Evolutionary conservation across 495 filamentous ascomycete genomes (phyloP), one percentile per base, ranked within the genome.

Genomic region (Friedmanniomyces endolithicus): DNA sequence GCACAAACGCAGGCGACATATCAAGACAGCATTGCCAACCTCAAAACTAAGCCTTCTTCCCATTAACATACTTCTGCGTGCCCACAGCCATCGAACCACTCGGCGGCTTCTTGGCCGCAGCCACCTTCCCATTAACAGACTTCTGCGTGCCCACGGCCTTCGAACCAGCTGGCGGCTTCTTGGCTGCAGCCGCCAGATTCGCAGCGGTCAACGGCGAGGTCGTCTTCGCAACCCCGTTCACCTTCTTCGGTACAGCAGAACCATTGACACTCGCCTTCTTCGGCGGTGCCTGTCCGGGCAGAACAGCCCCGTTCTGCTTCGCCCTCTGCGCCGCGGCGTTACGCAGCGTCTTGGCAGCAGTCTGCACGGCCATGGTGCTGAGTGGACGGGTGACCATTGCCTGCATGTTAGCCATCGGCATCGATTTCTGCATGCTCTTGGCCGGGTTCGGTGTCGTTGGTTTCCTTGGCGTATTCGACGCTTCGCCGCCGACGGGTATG

Each of bases 351-450:
- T 20, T 33, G 4, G 49, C 59, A 1, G 50, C 59, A 8, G 41
- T 50, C 29, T 62, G 59, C 27, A 62, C 45, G 7, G 59, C 59
- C 43, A 55, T 20, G 24, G 59, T 62, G 59, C 55, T 62, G 3
- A 62, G 14, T 1, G 59, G 59, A 6, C 59, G 33, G 16, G 59
- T 62, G 11, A 62, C 55, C 47, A 58, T 55, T 14, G 55, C 17
- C 22, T 58, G 48, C 45, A 58, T 50, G 22, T 62, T 62, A 8
- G 59, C 59, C 44, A 62, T 23, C 0, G 59, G 55, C 55, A 62
- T 44, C 6, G 50, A 37, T 29, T 62, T 50, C 20, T 54, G 37
- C 23, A 58, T 31, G 44, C 9, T 45, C 14, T 46, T 27, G 1
- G 25, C 48, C 3, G 58, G 53, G 44, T 45, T 53, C 3, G 54